Evolutionary conservation across 2,329 filamentous ascomycete genomes (phyloP).

Genomic region (Raffaelea deltoideospora): DNA sequence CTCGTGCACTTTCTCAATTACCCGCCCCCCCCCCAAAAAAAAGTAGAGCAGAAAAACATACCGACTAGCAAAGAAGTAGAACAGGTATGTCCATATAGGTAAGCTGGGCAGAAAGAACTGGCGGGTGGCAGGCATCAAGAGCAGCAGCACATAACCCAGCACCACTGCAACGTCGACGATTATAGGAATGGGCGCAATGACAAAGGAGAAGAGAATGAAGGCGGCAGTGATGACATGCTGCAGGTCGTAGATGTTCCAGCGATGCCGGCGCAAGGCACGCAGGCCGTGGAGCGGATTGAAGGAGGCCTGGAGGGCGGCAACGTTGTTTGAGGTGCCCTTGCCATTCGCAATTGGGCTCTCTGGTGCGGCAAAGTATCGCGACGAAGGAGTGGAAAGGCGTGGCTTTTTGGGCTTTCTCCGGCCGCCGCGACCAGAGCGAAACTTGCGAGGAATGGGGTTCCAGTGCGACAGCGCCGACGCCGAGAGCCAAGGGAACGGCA

Average conservation of each 20-base stretch:
- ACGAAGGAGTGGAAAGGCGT: slow-evolving; percentile 4
- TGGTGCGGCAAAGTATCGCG: slow-evolving; percentile 9
- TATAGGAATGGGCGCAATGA: slow-evolving; percentile 67
- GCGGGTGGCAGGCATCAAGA: slow-evolving; percentile 69
- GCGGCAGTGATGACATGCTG: slow-evolving; percentile 68
- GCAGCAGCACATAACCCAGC: slow-evolving; percentile 48
- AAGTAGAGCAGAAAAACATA: slow-evolving; percentile 30
- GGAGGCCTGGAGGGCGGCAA: slow-evolving; percentile 66
- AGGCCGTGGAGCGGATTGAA: slow-evolving; percentile 69
- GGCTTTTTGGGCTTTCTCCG: slow-evolving; percentile 5
- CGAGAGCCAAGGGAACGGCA: slow-evolving; percentile 14
- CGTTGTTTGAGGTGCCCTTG: slow-evolving; percentile 29
- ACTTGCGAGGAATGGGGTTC: slow-evolving; percentile 18
- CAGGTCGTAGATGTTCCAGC: slow-evolving; percentile 69
- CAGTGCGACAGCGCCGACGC: slow-evolving; percentile 14
- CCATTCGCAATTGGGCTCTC: background rate
- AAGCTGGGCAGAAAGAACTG: slow-evolving; percentile 86
- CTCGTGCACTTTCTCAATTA: no score
- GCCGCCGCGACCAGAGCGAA: slow-evolving; percentile 12
- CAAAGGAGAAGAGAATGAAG: slow-evolving; percentile 68
- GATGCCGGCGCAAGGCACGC: slow-evolving; percentile 57
- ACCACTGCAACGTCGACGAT: slow-evolving; percentile 62
- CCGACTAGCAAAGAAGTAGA: slow-evolving; percentile 90
- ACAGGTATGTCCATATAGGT: slow-evolving; percentile 70
- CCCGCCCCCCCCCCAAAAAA: no score